phyloP scores from a whole-genome alignment of 2,329 filamentous ascomycete genomes.

The Claviceps monticola region DNA sequence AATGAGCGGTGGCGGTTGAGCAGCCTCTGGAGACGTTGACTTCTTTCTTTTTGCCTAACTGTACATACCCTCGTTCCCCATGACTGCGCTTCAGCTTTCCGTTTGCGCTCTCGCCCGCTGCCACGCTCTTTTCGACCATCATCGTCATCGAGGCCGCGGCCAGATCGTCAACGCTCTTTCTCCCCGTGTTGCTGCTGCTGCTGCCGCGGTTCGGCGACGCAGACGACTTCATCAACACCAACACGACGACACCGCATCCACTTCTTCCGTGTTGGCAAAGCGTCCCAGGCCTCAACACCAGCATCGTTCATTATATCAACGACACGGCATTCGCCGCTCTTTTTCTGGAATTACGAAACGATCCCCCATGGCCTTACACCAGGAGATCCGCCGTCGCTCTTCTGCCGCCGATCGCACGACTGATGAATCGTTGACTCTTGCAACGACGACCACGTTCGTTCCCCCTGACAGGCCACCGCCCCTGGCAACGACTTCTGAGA shows the following conservation, averaged over 20 bases:
- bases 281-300: conserved; percentile 13
- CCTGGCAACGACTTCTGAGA: conserved; percentile 2
- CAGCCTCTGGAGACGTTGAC: conserved; percentile 2
- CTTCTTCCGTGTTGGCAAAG: conserved; percentile 10
- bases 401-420: conserved; percentile 24
- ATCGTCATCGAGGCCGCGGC: conserved; percentile 24
- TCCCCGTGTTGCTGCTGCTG: conserved; percentile 27
- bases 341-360: conserved; percentile 12
- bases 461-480: conserved; percentile 8
- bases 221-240: conserved; percentile 10
- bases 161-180: conserved; percentile 27
- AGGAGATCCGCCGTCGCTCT: conserved; percentile 26
- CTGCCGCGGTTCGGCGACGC: conserved; percentile 25
- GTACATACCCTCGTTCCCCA: conserved; percentile 17
- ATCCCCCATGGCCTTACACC: conserved; percentile 20
- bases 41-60: conserved; percentile 12
- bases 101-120: conserved; percentile 33
- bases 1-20: neutral
- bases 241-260: neutral
- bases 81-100: conserved; percentile 33
- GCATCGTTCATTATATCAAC: conserved; percentile 11
- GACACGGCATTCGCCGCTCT: conserved; percentile 3
- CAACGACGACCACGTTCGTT: conserved; percentile 11
- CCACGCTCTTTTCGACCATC: conserved; percentile 31
- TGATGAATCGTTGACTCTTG: conserved; percentile 11